These are phyloP conservation scores for Canavalia ensiformis DNA, from an alignment of 306 rosid genomes.

Conservation along the genomic window DNA sequence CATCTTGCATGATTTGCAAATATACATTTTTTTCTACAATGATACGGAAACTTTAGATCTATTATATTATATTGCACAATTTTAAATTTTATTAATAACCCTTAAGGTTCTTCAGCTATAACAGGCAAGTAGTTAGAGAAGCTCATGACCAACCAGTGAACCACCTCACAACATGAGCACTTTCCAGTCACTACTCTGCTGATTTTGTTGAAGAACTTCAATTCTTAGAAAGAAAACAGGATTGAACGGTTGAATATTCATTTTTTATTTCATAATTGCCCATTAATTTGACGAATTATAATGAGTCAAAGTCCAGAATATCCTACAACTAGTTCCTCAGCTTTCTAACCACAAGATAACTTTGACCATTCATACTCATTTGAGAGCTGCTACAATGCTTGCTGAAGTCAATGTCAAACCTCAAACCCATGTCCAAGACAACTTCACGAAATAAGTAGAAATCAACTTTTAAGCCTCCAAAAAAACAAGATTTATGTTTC, in stretches of 20 bases:
- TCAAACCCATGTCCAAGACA: background rate
- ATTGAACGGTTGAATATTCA: slow-evolving; percentile 1
- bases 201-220: background rate
- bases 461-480: background rate
- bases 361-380: background rate
- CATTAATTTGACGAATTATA: slow-evolving; percentile 17
- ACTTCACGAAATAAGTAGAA: background rate
- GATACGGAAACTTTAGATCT: slow-evolving; percentile 3
- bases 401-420: background rate
- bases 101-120: slow-evolving; percentile 16
- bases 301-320: slow-evolving; percentile 2
- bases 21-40: background rate
- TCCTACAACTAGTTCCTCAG: background rate
- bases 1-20: slow-evolving; percentile 20
- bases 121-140: background rate
- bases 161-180: slow-evolving; percentile 10
- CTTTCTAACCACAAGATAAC: background rate
- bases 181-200: slow-evolving; percentile 14
- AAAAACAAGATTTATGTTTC: background rate
- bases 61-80: background rate
- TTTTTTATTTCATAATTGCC: background rate
- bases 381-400: background rate
- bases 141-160: slow-evolving; percentile 4
- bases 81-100: background rate
- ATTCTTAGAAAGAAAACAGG: background rate